Conservation (phyloP, 768 basidiomycete species). For the Phanerochaete carnosa region DNA sequence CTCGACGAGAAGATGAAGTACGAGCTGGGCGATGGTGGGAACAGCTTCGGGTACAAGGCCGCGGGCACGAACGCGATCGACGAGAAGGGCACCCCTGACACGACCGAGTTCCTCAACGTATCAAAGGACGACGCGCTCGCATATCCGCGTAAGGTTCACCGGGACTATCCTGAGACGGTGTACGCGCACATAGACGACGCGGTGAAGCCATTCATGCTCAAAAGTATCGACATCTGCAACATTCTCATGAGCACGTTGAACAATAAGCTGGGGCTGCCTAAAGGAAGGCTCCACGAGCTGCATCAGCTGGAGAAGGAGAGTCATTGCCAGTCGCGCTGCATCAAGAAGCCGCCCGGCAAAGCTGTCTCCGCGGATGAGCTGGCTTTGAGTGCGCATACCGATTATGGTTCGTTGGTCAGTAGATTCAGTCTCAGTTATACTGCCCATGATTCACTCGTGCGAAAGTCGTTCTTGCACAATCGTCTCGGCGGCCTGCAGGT, state of each 20-base stretch:
- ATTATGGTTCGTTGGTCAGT: constrained; percentile 32
- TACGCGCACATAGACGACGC: constrained; percentile 24
- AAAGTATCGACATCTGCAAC: constrained; percentile 24
- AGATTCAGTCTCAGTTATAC: too few species aligned
- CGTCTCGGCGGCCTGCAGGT: constrained; percentile 68
- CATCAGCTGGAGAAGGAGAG: constrained; percentile 28
- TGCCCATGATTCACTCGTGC: not conserved
- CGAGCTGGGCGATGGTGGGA: constrained; percentile 38
- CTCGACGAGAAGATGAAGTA: constrained; percentile 38
- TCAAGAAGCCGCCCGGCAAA: constrained; percentile 28
- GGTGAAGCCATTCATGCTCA: constrained; percentile 23
- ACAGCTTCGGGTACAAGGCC: constrained; percentile 32
- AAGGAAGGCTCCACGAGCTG: constrained; percentile 20
- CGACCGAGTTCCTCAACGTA: constrained; percentile 31
- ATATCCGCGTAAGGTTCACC: constrained; percentile 24
- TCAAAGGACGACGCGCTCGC: constrained; percentile 33
- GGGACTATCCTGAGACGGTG: constrained; percentile 28
- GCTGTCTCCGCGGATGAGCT: constrained; percentile 23
- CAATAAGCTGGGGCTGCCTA: constrained; percentile 26
- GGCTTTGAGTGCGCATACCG: constrained; percentile 33
- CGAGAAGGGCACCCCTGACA: constrained; percentile 27
- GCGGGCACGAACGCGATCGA: constrained; percentile 29
- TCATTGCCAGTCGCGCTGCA: constrained; percentile 30
- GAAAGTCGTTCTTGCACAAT: constrained; percentile 64
- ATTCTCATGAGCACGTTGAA: constrained; percentile 27